Conservation (phyloP, 2,329 filamentous ascomycete species). For the Alternaria incomplexa region DNA sequence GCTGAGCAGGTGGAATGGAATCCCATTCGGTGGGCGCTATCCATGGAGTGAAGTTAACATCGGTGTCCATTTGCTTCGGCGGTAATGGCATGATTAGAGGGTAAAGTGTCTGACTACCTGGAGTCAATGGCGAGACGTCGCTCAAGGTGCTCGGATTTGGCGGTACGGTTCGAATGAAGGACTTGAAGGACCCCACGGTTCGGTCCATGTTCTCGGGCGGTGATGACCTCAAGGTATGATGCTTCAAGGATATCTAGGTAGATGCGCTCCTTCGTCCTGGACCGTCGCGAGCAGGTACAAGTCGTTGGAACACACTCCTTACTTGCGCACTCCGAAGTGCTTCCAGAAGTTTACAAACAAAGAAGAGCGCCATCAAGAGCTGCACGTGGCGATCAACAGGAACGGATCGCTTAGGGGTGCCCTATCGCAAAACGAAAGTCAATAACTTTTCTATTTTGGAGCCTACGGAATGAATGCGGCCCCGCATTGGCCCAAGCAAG, state of each 20-base stretch:
- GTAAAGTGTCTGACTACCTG: background rate
- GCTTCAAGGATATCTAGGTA: slow-evolving; percentile 29
- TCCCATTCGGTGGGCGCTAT: slow-evolving; percentile 38
- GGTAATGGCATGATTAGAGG: background rate
- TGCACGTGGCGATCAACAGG: slow-evolving; percentile 29
- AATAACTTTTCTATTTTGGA: slow-evolving; percentile 2
- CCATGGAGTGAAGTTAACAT: slow-evolving; percentile 27
- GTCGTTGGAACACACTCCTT: slow-evolving; percentile 3
- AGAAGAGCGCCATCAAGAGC: slow-evolving; percentile 19
- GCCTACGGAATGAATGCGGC: slow-evolving; percentile 4
- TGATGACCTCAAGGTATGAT: slow-evolving; percentile 28
- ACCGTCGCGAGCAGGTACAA: slow-evolving; percentile 22
- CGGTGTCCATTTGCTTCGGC: slow-evolving; percentile 2
- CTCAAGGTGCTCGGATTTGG: slow-evolving; percentile 17
- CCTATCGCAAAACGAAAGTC: slow-evolving; percentile 34
- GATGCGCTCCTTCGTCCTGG: slow-evolving; percentile 26
- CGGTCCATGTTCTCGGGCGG: slow-evolving; percentile 43
- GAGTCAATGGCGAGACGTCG: slow-evolving; percentile 28
- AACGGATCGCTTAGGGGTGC: slow-evolving; percentile 19
- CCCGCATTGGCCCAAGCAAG: background rate
- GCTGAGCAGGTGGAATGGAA: background rate
- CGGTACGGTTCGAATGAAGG: slow-evolving; percentile 33
- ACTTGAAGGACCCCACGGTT: slow-evolving; percentile 41
- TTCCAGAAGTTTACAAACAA: slow-evolving; percentile 44
- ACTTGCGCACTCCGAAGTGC: slow-evolving; percentile 4